Conservation (phyloP, 805 yeast genomes). For the Trichomonascus vanleenenianus region DNA sequence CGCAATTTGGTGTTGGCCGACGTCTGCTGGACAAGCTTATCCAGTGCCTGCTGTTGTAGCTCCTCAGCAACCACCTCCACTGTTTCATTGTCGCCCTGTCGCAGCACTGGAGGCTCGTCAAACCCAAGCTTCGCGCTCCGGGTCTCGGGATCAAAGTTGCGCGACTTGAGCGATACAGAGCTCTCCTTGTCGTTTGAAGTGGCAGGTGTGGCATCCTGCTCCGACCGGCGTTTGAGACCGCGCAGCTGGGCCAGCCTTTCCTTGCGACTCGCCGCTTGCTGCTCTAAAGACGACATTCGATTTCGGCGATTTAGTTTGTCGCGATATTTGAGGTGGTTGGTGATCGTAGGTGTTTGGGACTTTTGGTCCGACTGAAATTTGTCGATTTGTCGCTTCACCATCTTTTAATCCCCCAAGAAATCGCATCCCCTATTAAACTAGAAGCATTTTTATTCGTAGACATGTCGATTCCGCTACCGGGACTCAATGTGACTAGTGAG, state of each 20-base stretch:
- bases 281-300: slow-evolving; percentile 16
- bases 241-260: slow-evolving; percentile 27
- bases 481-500: slow-evolving; percentile 9
- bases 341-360: too few species aligned
- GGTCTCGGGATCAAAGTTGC: slow-evolving; percentile 25
- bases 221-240: slow-evolving; percentile 19
- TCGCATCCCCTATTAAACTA: too few species aligned
- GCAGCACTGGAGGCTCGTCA: slow-evolving; percentile 17
- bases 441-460: too few species aligned
- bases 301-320: background rate
- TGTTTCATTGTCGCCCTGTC: slow-evolving; percentile 28
- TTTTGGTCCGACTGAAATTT: too few species aligned
- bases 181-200: background rate
- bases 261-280: slow-evolving; percentile 25
- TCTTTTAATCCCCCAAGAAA: too few species aligned
- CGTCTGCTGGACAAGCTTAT: slow-evolving; percentile 17
- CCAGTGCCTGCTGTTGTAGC: slow-evolving; percentile 24
- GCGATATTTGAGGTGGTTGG: background rate
- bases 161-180: slow-evolving; percentile 5
- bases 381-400: slow-evolving; percentile 7
- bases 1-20: slow-evolving; percentile 14
- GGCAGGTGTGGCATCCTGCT: slow-evolving; percentile 1
- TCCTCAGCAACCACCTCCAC: slow-evolving; percentile 31
- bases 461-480: slow-evolving; percentile 13
- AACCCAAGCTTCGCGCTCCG: slow-evolving; percentile 24